Conservation (phyloP, 164 flowering plant genomes). For the Amborella trichopoda region DNA sequence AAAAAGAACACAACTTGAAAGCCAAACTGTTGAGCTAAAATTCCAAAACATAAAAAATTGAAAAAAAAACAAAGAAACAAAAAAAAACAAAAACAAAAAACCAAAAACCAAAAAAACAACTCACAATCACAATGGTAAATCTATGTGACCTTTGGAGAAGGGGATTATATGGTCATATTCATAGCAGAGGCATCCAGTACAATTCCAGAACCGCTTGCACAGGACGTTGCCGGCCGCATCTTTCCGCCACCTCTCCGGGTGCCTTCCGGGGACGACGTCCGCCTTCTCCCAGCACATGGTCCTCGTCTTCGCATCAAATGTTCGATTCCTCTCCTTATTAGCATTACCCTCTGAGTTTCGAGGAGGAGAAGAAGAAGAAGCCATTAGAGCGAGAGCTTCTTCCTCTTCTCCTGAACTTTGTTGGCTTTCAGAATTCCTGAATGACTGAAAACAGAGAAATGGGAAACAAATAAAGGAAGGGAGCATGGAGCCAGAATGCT, state of each 20-base stretch:
- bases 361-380: too few relatives aligned
- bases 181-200: conserved; percentile 91
- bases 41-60: too few relatives aligned
- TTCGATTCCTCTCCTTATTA: conserved; percentile 53
- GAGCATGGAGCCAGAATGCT: too few relatives aligned
- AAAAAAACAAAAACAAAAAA: conserved; percentile 2
- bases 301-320: conserved; percentile 62
- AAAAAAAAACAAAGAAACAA: too few relatives aligned
- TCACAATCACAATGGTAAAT: not conserved
- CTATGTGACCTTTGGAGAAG: conserved; percentile 75
- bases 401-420: too few relatives aligned
- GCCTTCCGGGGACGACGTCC: conserved; percentile 57
- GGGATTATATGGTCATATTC: conserved; percentile 96
- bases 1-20: too few relatives aligned
- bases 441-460: too few relatives aligned
- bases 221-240: conserved; percentile 95
- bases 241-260: conserved; percentile 93
- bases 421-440: too few relatives aligned
- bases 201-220: conserved; percentile 91
- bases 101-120: conserved; percentile 1
- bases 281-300: conserved; percentile 70
- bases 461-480: too few relatives aligned
- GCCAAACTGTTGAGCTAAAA: too few relatives aligned
- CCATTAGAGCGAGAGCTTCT: too few relatives aligned
- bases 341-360: not conserved